These are phyloP conservation scores for Hemerocallis citrina DNA, from an alignment of 106 monocot species.

Conservation along the genomic window DNA sequence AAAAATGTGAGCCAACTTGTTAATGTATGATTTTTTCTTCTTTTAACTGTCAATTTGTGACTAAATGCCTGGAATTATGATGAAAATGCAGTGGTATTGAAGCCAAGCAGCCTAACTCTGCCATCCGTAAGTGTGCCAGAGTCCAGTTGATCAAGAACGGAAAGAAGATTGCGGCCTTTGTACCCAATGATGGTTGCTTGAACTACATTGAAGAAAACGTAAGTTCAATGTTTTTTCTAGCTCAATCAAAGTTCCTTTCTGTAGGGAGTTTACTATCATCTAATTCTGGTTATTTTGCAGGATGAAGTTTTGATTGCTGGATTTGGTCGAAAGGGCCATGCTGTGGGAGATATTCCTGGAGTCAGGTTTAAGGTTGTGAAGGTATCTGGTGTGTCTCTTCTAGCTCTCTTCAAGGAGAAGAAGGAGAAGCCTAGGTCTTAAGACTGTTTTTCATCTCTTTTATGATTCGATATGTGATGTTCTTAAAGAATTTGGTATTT, in stretches of 20 bases:
- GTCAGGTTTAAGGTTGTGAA: conserved; percentile 23
- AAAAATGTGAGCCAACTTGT: too few species aligned
- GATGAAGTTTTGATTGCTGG: conserved; percentile 22
- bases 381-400: conserved; percentile 17
- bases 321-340: conserved; percentile 19
- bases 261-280: background rate
- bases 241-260: background rate
- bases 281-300: background rate
- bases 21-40: too few species aligned
- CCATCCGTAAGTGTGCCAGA: conserved; percentile 18
- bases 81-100: conserved; percentile 7
- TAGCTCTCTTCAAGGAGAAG: conserved; percentile 22
- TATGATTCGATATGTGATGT: too few species aligned
- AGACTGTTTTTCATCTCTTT: background rate
- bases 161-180: conserved; percentile 19
- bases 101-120: conserved; percentile 23
- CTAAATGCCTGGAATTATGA: too few species aligned
- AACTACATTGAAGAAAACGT: conserved; percentile 22
- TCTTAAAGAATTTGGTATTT: too few species aligned
- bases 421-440: conserved; percentile 21
- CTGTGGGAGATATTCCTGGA: conserved; percentile 21
- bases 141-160: conserved; percentile 22
- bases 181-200: conserved; percentile 19
- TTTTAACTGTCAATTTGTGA: background rate
- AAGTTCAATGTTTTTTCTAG: background rate